Evolutionary conservation across 805 yeast genomes (phyloP).

Genomic region (Ogataea parapolymorpha): DNA sequence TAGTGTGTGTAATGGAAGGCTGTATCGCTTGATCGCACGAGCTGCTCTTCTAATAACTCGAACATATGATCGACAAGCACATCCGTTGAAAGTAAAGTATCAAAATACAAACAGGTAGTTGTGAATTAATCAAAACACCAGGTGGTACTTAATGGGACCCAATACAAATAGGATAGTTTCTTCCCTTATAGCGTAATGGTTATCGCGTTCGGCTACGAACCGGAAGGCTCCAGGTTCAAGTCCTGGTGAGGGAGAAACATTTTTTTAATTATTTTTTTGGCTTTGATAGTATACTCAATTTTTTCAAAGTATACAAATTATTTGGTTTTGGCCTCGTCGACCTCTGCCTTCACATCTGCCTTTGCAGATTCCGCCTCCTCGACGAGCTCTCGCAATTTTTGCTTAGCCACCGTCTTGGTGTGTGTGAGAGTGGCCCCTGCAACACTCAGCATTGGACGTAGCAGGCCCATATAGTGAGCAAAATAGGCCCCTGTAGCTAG

Average conservation of each 20-base stretch:
- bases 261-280: slow-evolving; percentile 2
- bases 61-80: slow-evolving; percentile 9
- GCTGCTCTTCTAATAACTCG: slow-evolving; percentile 17
- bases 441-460: slow-evolving; percentile 71
- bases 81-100: background rate
- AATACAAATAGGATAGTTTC: slow-evolving; percentile 6
- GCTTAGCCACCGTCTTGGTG: slow-evolving; percentile 53
- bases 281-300: background rate
- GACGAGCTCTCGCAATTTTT: slow-evolving; percentile 55
- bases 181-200: slow-evolving; percentile 33
- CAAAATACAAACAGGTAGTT: background rate
- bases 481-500: slow-evolving; percentile 60
- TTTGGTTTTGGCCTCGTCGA: background rate
- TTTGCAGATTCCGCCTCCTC: slow-evolving; percentile 1
- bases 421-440: slow-evolving; percentile 56
- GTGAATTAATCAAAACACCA: background rate
- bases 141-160: background rate
- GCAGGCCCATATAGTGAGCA: slow-evolving; percentile 64
- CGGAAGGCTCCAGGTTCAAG: slow-evolving; percentile 49
- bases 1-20: slow-evolving; percentile 20
- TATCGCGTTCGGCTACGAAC: slow-evolving; percentile 35
- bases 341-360: background rate
- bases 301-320: slow-evolving; percentile 8
- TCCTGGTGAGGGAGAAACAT: slow-evolving; percentile 43
- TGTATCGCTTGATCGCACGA: slow-evolving; percentile 25